Conservation (phyloP, 1,284 basidiomycete species). For the Xanthoconium separans region DNA sequence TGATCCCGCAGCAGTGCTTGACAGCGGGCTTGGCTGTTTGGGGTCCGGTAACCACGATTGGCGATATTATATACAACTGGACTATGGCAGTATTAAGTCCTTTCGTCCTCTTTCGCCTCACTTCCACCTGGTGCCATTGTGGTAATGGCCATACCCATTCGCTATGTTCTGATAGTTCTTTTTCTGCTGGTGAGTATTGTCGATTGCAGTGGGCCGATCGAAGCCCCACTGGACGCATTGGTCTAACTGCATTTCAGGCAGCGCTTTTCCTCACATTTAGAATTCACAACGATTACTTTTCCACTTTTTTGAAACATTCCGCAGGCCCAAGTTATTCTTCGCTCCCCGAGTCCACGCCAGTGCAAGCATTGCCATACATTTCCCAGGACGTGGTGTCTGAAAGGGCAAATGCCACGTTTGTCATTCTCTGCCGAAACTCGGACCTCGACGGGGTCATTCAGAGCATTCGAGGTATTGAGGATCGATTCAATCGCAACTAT, state of each 20-base stretch:
- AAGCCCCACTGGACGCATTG: background rate
- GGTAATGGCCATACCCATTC: constrained; percentile 22
- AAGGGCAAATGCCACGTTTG: constrained; percentile 30
- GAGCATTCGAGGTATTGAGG: constrained; percentile 54
- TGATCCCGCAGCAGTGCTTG: constrained; percentile 5
- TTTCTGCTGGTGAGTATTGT: constrained; percentile 22
- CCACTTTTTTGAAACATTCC: background rate
- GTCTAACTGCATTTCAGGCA: constrained; percentile 1
- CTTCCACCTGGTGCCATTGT: background rate
- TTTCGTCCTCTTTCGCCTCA: background rate
- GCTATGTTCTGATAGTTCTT: constrained; percentile 21
- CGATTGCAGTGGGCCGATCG: background rate
- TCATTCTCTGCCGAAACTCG: constrained; percentile 35
- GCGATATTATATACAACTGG: constrained; percentile 12
- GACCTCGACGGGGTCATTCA: constrained; percentile 54
- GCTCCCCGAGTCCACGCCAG: background rate
- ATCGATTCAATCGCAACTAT: constrained; percentile 61
- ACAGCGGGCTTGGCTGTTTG: background rate
- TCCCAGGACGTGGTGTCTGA: background rate
- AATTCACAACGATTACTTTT: background rate
- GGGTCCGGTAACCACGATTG: background rate
- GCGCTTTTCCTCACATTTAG: constrained; percentile 15
- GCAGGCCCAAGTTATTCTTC: background rate
- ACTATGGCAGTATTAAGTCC: background rate
- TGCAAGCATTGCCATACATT: background rate